A percentile compares a stretch with the other conserved stretches of the same genome.
Evolutionary conservation across 2,329 filamentous ascomycete genomes (phyloP).

Genomic region (Paracamarosporium sp.): DNA sequence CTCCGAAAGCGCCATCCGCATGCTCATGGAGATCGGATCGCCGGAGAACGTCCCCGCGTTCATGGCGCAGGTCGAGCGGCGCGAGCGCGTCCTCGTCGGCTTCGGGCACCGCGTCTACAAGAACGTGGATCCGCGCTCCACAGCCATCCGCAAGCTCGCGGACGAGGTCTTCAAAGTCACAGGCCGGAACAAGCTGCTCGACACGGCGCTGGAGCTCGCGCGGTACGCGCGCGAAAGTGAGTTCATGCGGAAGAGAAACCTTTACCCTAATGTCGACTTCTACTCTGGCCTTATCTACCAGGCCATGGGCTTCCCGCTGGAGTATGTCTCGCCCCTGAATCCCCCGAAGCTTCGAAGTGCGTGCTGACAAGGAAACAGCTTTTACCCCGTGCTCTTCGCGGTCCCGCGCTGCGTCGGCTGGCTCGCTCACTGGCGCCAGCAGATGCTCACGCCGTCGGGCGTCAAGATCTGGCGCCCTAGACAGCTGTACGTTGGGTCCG

Average conservation of each 20-base stretch:
- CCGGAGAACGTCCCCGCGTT: not conserved
- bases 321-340: no score
- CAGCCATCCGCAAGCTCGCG: not conserved
- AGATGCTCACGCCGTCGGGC: not conserved
- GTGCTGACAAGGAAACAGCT: no score
- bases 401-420: slow-evolving; percentile 2
- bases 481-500: not conserved
- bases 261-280: slow-evolving; percentile 3
- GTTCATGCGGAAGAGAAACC: not conserved
- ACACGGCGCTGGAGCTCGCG: not conserved
- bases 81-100: slow-evolving; percentile 4
- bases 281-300: not conserved
- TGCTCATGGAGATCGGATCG: slow-evolving; percentile 2
- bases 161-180: not conserved
- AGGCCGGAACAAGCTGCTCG: not conserved
- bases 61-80: not conserved
- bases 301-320: not conserved
- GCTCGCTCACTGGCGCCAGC: slow-evolving; percentile 1
- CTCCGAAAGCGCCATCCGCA: slow-evolving; percentile 2
- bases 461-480: slow-evolving; percentile 2
- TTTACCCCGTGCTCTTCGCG: slow-evolving; percentile 2
- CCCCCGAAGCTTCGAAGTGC: no score
- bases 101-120: slow-evolving; percentile 5
- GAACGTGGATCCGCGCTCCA: not conserved
- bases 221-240: not conserved